Evolutionary conservation across 1,284 basidiomycete genomes (phyloP).

Genomic region (Leccinum solheimii): DNA sequence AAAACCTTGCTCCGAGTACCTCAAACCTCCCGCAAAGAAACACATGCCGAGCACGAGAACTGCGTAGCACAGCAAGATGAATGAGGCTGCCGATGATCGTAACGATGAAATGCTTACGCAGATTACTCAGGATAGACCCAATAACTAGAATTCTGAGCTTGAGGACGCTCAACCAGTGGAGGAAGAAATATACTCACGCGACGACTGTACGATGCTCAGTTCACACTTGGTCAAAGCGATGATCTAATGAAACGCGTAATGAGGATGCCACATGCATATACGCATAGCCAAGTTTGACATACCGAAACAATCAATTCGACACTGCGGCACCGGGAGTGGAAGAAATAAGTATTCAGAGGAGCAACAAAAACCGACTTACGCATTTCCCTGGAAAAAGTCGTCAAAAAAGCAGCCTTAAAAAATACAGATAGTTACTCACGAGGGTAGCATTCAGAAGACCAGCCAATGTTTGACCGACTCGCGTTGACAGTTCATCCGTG

Average conservation of each 20-base stretch:
- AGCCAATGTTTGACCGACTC: conserved; percentile 82
- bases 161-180: conserved; percentile 28
- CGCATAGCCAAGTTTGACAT: conserved; percentile 15
- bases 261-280: conserved; percentile 7
- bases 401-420: conserved; percentile 3
- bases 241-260: conserved; percentile 51
- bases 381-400: conserved; percentile 58
- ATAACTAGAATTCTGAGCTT: conserved; percentile 50
- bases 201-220: conserved; percentile 80
- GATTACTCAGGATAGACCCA: conserved; percentile 80
- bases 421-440: conserved; percentile 41
- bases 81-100: not conserved
- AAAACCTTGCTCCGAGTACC: conserved; percentile 77
- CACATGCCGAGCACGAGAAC: conserved; percentile 77
- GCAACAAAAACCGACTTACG: conserved; percentile 50
- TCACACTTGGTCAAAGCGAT: conserved; percentile 81
- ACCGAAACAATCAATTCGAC: conserved; percentile 82
- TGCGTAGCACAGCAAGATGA: conserved; percentile 24
- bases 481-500: conserved; percentile 83
- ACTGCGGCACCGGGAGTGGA: conserved; percentile 37
- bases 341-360: conserved; percentile 2
- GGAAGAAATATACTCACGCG: conserved; percentile 51
- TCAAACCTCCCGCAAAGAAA: conserved; percentile 76
- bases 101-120: conserved; percentile 46
- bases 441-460: conserved; percentile 87